phyloP scores from a whole-genome alignment of 2,329 filamentous ascomycete species.

The Pseudogymnoascus sp. region DNA sequence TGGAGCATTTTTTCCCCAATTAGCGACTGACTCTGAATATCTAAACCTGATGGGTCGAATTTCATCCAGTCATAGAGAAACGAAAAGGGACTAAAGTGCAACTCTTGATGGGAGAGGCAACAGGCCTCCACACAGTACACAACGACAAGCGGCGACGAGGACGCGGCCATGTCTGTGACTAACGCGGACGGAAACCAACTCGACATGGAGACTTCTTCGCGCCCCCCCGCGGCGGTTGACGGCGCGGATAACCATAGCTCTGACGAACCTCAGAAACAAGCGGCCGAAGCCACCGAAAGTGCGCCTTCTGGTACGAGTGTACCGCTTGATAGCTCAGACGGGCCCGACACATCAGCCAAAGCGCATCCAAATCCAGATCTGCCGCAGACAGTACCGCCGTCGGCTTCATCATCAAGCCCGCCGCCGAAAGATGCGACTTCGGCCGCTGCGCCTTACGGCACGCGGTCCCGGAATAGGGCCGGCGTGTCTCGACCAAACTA shows the following conservation, averaged over 20 bases:
- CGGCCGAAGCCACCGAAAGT: background rate
- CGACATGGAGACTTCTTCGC: background rate
- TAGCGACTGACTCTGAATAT: background rate
- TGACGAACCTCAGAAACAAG: background rate
- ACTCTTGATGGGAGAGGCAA: conserved; percentile 1
- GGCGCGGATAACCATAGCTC: background rate
- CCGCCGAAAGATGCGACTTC: background rate
- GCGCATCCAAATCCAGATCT: background rate
- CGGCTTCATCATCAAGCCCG: conserved; percentile 2
- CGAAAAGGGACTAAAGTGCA: background rate
- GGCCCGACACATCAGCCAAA: background rate
- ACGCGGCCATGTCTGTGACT: background rate
- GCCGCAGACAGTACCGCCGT: background rate
- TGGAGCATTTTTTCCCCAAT: background rate
- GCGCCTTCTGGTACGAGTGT: background rate
- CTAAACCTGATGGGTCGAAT: background rate
- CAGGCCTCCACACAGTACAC: background rate
- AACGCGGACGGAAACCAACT: background rate
- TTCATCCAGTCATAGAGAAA: background rate
- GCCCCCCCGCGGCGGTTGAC: background rate
- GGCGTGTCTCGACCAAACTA: conserved; percentile 83
- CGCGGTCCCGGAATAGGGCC: conserved; percentile 82
- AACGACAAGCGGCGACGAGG: background rate
- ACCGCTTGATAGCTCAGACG: background rate
- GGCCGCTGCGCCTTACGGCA: conserved; percentile 57